Evolutionary conservation across 495 filamentous ascomycete species (phyloP), one percentile per base, ranked within the genome.

Genomic region (Aspergillus heteromorphus): DNA sequence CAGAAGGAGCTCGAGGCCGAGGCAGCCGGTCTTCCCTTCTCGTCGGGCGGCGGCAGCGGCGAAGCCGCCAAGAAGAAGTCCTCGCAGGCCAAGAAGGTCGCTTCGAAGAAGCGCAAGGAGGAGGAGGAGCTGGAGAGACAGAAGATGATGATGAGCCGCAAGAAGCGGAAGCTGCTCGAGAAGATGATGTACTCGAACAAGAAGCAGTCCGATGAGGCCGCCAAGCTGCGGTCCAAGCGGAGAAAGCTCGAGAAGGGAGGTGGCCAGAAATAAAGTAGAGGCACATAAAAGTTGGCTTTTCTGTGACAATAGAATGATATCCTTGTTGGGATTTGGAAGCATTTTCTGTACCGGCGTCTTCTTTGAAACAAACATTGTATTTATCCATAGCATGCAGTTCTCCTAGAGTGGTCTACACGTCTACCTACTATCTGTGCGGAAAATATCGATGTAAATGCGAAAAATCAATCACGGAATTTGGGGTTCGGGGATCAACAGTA

Each of bases 1-100:
- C 93, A 97, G 71, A 83, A 80, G 49, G 93, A 98, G 71, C 79
- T 97, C 13, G 91, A 96, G 70, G 92, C 95, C 30, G 92, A 97
- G 71, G 83, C 92, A 20, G 73, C 76, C 9, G 84, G 84, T 57
- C 69, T 77, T 45, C 71, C 74, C 0, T 76, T 81, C 65, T 69
- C 78, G 7, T 62, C 69, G 7, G 52, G 42, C 41, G 53, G 66
- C 13, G 68, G 67, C 20, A 40, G 59, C 6, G 73, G 78, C 63
- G 61, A 65, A 41, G 60, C 65, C 48, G 52, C 79, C 50, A 82
- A 77, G 69, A 78, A 79, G 59, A 87, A 83, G 55, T 82, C 80
- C 61, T 70, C 78, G 16, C 79, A 87, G 50, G 77, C 79, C 57
- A 89, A 86, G 77, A 85, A 81, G 70, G 74, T 85, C 10, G 84